Base-by-base conservation (phyloP, 768 basidiomycete species). In the Arthromyces matolae region DNA sequence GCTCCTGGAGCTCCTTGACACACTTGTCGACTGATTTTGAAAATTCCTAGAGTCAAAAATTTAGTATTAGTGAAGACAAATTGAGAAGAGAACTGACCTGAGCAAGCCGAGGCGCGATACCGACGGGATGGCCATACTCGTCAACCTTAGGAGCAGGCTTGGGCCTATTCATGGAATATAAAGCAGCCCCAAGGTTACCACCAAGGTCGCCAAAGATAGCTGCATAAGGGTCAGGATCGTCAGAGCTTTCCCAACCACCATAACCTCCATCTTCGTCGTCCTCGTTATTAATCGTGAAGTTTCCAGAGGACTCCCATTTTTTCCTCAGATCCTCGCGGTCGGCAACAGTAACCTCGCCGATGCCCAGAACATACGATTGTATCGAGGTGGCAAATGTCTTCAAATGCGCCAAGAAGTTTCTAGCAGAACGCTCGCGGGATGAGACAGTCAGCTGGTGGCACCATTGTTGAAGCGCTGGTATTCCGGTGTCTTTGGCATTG, bases 391-490 rank as follows among this genome's bases (percentile, higher is more conserved):
- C 65, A 53, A 83, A 81, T 1, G 73, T 67, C 48, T 67, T 69
- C n/a, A 81, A 60, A 23, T 78, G 75, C 8, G 65, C 57, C 34
- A 77, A 53, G 55, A 81, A 80, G 31, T 67, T 69, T 46, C 61
- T 65, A 3, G 69, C 68, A 9, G 68, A 64, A 14, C 69, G 75
- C 60, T 78, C 70, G 10, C 81, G 76, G 10, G 80, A 79, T 0
- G 75, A 68, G 27, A 75, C 58, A 5, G 81, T 81, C 32, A 84
- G 62, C 33, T 65, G 56, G 38, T 80, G 78, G 54, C 80, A 82
- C 81, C 80, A 83, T 41, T 68, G 48, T 55, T 79, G 81, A 2
- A 84, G 64, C 7, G 65, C 76, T 5, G 81, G 81, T 33, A 83
- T 73, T 3, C 77, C 76, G 5, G 79, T 81, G 50, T 82, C 75